Base-by-base conservation (phyloP, 306 rosid species). In the Delonix regia region DNA sequence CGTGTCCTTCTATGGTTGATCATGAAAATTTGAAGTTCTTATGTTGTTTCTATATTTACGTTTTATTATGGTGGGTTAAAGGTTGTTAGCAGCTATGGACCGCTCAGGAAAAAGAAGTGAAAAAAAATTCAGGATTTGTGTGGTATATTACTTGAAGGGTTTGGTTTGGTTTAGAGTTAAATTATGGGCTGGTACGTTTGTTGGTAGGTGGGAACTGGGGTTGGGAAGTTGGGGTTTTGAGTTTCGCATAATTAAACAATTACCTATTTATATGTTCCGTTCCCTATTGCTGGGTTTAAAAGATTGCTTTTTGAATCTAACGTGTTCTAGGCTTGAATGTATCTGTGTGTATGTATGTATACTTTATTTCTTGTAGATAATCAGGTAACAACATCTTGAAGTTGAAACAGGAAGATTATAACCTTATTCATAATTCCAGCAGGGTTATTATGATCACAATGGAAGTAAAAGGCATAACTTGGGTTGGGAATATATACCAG, bases 391-490 rank as follows among this genome's bases (percentile, higher is more conserved):
- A 39, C 79, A 42, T 11, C 48, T 81, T 83, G 75, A 21, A 69
- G 71, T 67, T 57, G 16, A 51, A 86, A 38, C 63, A 36, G 63
- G 42, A 62, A 39, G 53, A 59, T 76, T 7, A 25, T 79, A 76
- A 49, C 59, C 53, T 38, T 70, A 34, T 57, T 72, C 24, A 63
- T 36, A 38, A 14, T 41, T 72, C 69, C 64, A 36, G 72, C 73
- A 33, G 82, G 69, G 61, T 81, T 77, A 25, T 69, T 53, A 67
- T 65, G 86, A 41, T 76, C 63, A 33, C 78, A 2, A 92, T 87
- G 98, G 97, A 86, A 18, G 83, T 28, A 56, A 87, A 92, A 78
- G 93, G 91, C 70, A 86, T 92, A 81, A 82, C 90, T 49, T 92
- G 96, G 98, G 88, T 88, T 63, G 96, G 93, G 75, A 77, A 87